Base-by-base conservation (phyloP, 257 asterid genomes). In the Solanum tarapatanum region DNA sequence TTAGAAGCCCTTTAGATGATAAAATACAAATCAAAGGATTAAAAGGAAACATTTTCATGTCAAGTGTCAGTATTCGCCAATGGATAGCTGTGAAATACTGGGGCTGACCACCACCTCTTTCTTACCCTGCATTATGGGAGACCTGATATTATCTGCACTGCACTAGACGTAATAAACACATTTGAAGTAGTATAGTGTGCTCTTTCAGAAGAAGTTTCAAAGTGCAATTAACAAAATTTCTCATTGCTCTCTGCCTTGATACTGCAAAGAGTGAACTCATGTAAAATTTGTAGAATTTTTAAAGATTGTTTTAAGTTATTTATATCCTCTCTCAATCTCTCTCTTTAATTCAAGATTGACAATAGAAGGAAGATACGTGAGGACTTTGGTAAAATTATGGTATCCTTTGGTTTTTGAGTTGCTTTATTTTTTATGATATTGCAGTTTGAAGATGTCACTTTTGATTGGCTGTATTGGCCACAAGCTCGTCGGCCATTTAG, bases 401-500 rank as follows among this genome's bases (percentile, higher is more conserved):
- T 28, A 48, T 82, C 17, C 6, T 82, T 82, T 30, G 69, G 30
- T 17, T 82, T 51, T 82, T 79, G 26, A 82, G 69, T 48, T 17
- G 14, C 24, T 85, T 74, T 16, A 86, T 35, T 32, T n/a, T 73
- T 33, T 88, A 37, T 84, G 70, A 43, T 86, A 68, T 43, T 87
- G 30, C 87, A 33, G 85, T 95, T 95, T 37, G 96, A 95, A 87
- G 98, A 95, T 73, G 92, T 97, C 92, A 96, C 98, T 16, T 96
- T 96, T 86, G 99, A 96, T 85, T 86, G 88, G 88, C 84, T 86
- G 60, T 74, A 86, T 41, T 86, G 88, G 88, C 88, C 88, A 51
- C 88, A 86, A 74, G 84, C 88, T 43, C 84, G 88, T 35, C 84
- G 37, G 62, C 88, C 84, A 28, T 86, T 72, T 36, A 86, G 75